These are phyloP conservation scores for Phaseolus lunatus DNA, from an alignment of 306 rosid genomes.

Conservation along the genomic window DNA sequence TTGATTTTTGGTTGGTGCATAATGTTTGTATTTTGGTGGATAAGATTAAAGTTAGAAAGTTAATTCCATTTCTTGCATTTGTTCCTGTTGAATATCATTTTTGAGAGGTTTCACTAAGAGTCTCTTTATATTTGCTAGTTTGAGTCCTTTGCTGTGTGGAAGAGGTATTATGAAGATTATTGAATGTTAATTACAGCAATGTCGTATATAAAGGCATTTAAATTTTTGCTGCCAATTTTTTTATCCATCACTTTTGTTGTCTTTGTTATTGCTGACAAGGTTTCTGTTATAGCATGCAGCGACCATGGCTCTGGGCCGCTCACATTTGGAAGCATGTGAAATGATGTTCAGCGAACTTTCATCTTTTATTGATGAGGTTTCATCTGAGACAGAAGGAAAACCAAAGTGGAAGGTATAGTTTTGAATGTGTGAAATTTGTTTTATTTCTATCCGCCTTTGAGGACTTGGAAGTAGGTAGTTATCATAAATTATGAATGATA, in stretches of 20 bases:
- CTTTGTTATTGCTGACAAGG: constrained; percentile 41
- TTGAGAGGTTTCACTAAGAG: constrained; percentile 9
- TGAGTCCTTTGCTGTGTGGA: not conserved
- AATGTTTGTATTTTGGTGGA: not conserved
- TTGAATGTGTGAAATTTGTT: constrained; percentile 32
- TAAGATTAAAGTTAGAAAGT: not conserved
- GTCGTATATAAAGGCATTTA: constrained; percentile 28
- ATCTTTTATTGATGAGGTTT: constrained; percentile 87
- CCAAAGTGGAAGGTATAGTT: constrained; percentile 94
- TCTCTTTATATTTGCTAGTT: not conserved
- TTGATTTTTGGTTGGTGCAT: not conserved
- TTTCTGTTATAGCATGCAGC: constrained; percentile 85
- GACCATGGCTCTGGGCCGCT: constrained; percentile 98
- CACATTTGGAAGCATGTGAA: constrained; percentile 95
- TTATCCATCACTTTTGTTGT: constrained; percentile 36
- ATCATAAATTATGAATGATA: constrained; percentile 24
- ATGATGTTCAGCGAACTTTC: constrained; percentile 93
- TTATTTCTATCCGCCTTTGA: constrained; percentile 9
- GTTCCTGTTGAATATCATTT: not conserved
- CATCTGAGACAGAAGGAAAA: constrained; percentile 88
- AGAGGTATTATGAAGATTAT: constrained; percentile 16
- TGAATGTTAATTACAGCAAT: constrained; percentile 3
- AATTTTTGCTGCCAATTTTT: constrained; percentile 18
- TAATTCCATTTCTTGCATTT: constrained; percentile 5
- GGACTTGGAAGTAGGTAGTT: not conserved